These are phyloP conservation scores for Zea luxurians DNA, from an alignment of 176 grass and related monocot genomes.

Conservation along the genomic window DNA sequence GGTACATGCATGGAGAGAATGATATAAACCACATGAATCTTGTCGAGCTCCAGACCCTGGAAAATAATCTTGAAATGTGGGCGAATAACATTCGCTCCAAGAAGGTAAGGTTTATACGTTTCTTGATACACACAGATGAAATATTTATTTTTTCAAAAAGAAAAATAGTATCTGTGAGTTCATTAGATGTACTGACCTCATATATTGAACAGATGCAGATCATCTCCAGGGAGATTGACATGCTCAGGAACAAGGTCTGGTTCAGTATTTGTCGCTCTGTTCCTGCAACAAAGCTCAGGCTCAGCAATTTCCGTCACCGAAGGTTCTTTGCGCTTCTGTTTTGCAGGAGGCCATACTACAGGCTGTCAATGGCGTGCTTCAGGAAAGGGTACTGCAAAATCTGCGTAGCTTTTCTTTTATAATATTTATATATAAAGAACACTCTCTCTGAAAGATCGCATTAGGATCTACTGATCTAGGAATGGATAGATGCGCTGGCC, in stretches of 20 bases:
- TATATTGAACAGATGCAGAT: conserved; percentile 73
- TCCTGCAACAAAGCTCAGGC: not conserved
- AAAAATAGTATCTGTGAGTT: not conserved
- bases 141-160: not conserved
- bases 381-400: conserved; percentile 56
- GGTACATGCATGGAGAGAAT: conserved; percentile 62
- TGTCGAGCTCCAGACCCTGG: conserved; percentile 66
- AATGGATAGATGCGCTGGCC: not conserved
- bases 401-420: not conserved
- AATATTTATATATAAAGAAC: not conserved
- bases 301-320: conserved; percentile 11
- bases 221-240: conserved; percentile 68
- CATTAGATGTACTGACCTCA: not conserved
- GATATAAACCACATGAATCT: conserved; percentile 57
- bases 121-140: not conserved
- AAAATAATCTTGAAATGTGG: conserved; percentile 75
- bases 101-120: conserved; percentile 49
- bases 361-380: conserved; percentile 62
- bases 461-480: not conserved
- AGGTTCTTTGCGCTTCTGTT: conserved; percentile 14
- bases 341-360: conserved; percentile 69
- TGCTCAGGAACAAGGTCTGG: conserved; percentile 76
- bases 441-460: not conserved
- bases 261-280: conserved; percentile 15
- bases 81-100: conserved; percentile 53